phyloP scores from a whole-genome alignment of 2,329 filamentous ascomycete species.

The Diaporthe citriasiana region DNA sequence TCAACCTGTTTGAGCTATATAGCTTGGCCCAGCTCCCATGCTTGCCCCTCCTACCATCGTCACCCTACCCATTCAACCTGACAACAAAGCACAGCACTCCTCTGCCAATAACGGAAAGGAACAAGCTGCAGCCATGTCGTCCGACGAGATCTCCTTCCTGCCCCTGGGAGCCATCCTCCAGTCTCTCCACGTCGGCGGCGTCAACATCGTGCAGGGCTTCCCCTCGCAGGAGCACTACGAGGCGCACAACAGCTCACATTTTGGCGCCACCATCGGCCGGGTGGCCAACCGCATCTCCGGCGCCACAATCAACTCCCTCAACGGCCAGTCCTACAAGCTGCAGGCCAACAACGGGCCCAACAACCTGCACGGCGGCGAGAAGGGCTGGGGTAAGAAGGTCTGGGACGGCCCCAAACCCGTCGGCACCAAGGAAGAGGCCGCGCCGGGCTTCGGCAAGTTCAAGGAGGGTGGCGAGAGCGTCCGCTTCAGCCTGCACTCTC shows the following conservation, averaged over 20 bases:
- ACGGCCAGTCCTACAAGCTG: conserved; percentile 78
- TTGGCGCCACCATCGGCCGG: conserved; percentile 93
- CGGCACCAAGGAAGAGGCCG: conserved; percentile 58
- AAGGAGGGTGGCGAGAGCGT: conserved; percentile 74
- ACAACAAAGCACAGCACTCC: background rate
- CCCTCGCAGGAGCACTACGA: conserved; percentile 81
- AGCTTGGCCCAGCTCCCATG: background rate
- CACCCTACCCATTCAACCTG: background rate
- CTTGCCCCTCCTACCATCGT: background rate
- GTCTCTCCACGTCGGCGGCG: conserved; percentile 80
- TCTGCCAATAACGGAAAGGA: background rate
- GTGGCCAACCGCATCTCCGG: conserved; percentile 84
- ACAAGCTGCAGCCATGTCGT: conserved; percentile 50
- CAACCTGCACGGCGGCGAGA: conserved; percentile 78
- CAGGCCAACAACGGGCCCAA: conserved; percentile 84
- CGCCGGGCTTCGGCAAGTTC: conserved; percentile 49
- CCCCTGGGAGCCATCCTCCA: conserved; percentile 86
- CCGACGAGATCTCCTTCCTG: conserved; percentile 74
- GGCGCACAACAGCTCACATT: conserved; percentile 82
- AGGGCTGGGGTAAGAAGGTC: conserved; percentile 85
- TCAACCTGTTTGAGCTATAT: background rate
- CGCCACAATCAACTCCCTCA: conserved; percentile 79
- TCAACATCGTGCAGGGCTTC: conserved; percentile 93
- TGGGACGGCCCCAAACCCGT: conserved; percentile 80
- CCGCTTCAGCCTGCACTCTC: conserved; percentile 75